Percentiles rank a stretch among this genome's conserved stretches.
phyloP scores from a whole-genome alignment of 305 asterid species.

The Fraxinus sp. region DNA sequence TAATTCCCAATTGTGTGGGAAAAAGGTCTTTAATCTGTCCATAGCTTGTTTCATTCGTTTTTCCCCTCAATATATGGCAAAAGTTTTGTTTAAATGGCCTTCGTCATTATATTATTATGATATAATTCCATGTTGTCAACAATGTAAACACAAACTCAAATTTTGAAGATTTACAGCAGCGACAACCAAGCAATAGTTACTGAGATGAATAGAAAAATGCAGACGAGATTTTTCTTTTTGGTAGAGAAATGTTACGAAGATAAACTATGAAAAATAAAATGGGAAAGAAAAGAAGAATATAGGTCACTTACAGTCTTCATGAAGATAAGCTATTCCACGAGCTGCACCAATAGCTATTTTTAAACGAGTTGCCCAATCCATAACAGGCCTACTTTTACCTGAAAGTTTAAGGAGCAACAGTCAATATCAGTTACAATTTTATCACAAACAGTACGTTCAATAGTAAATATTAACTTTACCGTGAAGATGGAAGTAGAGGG shows the following conservation, averaged over 20 bases:
- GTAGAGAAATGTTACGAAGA: neutral
- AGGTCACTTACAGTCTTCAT: slow-evolving; percentile 48
- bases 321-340: slow-evolving; percentile 61
- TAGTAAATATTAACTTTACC: slow-evolving; percentile 30
- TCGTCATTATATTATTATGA: neutral
- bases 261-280: neutral
- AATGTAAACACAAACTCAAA: neutral
- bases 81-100: neutral
- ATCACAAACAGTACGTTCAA: neutral
- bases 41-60: neutral
- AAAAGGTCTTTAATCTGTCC: neutral
- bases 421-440: neutral
- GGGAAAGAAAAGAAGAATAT: neutral
- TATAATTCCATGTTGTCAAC: neutral
- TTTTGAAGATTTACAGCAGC: neutral
- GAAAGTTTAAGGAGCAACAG: slow-evolving; percentile 22
- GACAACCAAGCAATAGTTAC: neutral
- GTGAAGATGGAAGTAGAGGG: slow-evolving; percentile 52
- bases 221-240: neutral
- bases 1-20: neutral
- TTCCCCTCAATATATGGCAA: neutral
- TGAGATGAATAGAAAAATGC: neutral
- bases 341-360: slow-evolving; percentile 53
- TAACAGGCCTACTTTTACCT: slow-evolving; percentile 36
- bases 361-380: slow-evolving; percentile 47